Conservation (phyloP, 345 rosid species). For the Rhodomyrtus tomentosa region DNA sequence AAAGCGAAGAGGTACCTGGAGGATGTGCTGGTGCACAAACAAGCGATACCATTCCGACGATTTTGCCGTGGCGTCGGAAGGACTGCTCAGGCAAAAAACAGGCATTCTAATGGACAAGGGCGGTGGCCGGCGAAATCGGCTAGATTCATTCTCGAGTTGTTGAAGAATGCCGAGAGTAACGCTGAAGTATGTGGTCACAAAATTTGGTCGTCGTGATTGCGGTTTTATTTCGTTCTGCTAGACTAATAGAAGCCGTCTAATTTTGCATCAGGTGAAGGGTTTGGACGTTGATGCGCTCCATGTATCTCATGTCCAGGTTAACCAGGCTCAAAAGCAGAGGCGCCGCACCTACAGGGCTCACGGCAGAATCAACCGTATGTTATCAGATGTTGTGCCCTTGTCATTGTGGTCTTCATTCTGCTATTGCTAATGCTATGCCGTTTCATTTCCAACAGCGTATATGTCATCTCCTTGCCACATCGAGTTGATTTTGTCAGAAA, state of each 20-base stretch:
- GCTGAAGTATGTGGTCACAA: conserved; percentile 20
- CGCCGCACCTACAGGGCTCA: conserved; percentile 41
- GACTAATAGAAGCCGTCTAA: not conserved
- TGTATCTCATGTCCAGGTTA: conserved; percentile 34
- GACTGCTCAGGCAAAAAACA: conserved; percentile 72
- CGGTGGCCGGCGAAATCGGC: conserved; percentile 61
- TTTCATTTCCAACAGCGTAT: conserved; percentile 14
- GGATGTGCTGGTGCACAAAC: conserved; percentile 70
- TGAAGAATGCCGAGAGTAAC: conserved; percentile 44
- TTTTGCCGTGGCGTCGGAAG: conserved; percentile 73
- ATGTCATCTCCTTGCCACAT: conserved; percentile 52
- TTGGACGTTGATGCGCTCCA: conserved; percentile 34
- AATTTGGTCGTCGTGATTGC: not conserved
- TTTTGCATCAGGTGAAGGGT: conserved; percentile 29
- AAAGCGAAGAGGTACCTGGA: conserved; percentile 74
- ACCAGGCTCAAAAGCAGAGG: conserved; percentile 45
- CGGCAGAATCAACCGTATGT: conserved; percentile 43
- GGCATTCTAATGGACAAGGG: conserved; percentile 78
- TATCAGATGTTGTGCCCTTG: not conserved
- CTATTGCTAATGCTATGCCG: not conserved
- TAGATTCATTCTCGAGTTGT: conserved; percentile 28
- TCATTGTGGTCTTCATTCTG: not conserved
- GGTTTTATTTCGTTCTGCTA: not conserved
- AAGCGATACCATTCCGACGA: conserved; percentile 71
- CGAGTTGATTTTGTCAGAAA: conserved; percentile 37